These are phyloP conservation scores for Mycothermus thermophilus DNA, from an alignment of 495 filamentous ascomycete genomes.

Conservation along the genomic window DNA sequence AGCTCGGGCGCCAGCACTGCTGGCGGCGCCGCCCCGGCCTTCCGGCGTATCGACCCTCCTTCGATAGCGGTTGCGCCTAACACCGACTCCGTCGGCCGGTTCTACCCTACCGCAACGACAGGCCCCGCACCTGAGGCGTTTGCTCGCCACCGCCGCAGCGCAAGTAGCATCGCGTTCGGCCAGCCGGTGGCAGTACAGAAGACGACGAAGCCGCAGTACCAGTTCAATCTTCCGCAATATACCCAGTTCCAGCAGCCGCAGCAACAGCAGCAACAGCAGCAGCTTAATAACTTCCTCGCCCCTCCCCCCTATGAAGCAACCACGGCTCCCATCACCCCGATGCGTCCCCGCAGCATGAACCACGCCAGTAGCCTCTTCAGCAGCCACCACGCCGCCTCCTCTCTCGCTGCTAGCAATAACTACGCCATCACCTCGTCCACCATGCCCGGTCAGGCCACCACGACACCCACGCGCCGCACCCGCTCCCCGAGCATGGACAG, in stretches of 20 bases:
- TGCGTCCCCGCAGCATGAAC: neutral
- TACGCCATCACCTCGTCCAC: too few species aligned
- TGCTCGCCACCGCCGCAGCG: slow-evolving; percentile 6
- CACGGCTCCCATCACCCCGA: neutral
- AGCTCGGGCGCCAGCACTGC: slow-evolving; percentile 13
- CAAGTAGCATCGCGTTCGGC: slow-evolving; percentile 6
- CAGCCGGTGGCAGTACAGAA: neutral
- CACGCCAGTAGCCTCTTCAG: neutral
- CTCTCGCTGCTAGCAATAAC: too few species aligned
- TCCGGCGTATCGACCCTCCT: slow-evolving; percentile 9
- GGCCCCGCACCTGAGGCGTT: neutral
- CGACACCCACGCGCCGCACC: too few species aligned
- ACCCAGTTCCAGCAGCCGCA: too few species aligned
- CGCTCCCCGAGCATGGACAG: slow-evolving; percentile 24
- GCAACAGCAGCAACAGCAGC: too few species aligned
- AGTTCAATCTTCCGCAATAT: too few species aligned
- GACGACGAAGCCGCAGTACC: too few species aligned
- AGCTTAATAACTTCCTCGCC: too few species aligned
- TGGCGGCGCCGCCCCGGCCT: slow-evolving; percentile 1
- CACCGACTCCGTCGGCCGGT: slow-evolving; percentile 8
- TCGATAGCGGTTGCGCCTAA: neutral
- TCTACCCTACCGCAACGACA: slow-evolving; percentile 1
- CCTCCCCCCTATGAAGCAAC: too few species aligned
- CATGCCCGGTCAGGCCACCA: too few species aligned
- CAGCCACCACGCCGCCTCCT: too few species aligned